Evolutionary conservation across 164 flowering plant species (phyloP), one percentile per base, ranked within the genome.

Genomic region (Vitis vinifera): DNA sequence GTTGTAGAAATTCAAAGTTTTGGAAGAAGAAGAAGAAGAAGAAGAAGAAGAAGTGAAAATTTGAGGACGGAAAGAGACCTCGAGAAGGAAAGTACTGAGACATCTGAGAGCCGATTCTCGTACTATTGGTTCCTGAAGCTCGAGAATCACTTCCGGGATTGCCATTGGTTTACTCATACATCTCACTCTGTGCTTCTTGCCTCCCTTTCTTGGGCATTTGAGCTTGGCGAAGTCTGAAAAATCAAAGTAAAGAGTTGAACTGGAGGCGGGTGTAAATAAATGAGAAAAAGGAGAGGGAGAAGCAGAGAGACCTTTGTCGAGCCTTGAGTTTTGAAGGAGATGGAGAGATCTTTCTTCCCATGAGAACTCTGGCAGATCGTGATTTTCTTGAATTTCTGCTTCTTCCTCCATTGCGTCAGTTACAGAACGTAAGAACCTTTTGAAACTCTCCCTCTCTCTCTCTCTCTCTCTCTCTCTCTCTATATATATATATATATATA

Each of bases 51-150:
- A 30, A 55, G 10, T 15, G 51, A 59, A 79, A 29, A 8, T n/a
- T 47, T 50, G 10, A 51, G 51, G 19, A 51, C 14, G 8, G 37
- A 55, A 57, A 15, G 8, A 47, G 44, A 73, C 86, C 82, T 78
- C 81, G 60, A 80, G 53, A 8, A 83, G 81, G 64, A 69, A 83
- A 29, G 67, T 63, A 67, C 87, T 81, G 55, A 83, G 84, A 48
- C 76, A 71, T 63, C 78, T 44, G 16, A 81, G 81, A 15, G 84
- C 78, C 17, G 65, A 44, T 71, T 83, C 87, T 75, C 87, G 71
- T 55, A n/a, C 37, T 2, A 51, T 27, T 14, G 73, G 68, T 1
- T 73, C 71, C 30, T 68, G 84, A 68, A 83, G 81, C 53, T 79
- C 79, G 29, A 81, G 58, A 51, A 83, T 79, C 13, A 77, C 63